These are phyloP conservation scores for Ramaria sp. DNA, from an alignment of 768 basidiomycete species.

Conservation along the genomic window DNA sequence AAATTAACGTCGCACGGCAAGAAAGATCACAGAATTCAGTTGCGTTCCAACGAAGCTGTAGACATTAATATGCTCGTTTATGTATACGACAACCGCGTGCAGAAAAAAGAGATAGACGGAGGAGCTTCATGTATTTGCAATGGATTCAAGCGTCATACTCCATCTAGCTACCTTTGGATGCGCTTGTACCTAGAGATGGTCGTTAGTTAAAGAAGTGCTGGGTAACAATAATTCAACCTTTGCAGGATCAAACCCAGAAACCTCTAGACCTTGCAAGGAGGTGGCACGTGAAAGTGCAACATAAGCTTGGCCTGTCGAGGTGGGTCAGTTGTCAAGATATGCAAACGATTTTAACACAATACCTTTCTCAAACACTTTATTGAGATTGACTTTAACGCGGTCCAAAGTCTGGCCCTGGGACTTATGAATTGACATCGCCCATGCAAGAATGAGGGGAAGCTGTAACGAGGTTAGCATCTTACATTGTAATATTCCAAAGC, in stretches of 20 bases:
- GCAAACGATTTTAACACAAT: background rate
- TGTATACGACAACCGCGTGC: too few species aligned
- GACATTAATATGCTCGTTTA: too few species aligned
- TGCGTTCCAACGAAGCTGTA: too few species aligned
- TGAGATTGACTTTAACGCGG: slow-evolving; percentile 88
- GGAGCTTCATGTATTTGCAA: slow-evolving; percentile 15
- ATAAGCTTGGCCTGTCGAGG: slow-evolving; percentile 23
- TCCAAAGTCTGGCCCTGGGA: slow-evolving; percentile 95
- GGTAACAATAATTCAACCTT: slow-evolving; percentile 38
- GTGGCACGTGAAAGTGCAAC: slow-evolving; percentile 75
- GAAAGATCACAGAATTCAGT: too few species aligned
- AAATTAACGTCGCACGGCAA: too few species aligned
- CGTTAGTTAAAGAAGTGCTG: background rate
- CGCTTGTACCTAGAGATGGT: slow-evolving; percentile 41
- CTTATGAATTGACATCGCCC: slow-evolving; percentile 99
- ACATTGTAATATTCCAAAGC: background rate
- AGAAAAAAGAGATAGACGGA: too few species aligned
- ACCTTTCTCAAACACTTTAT: slow-evolving; percentile 90
- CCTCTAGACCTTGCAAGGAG: slow-evolving; percentile 66
- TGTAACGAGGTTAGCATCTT: slow-evolving; percentile 20
- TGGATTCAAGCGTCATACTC: slow-evolving; percentile 56
- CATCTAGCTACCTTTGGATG: slow-evolving; percentile 65
- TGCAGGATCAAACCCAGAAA: slow-evolving; percentile 61
- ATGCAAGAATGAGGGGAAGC: slow-evolving; percentile 82
- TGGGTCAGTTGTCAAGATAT: background rate